Evolutionary conservation across 2,329 filamentous ascomycete genomes (phyloP).

Genomic region (Colletotrichum sp.): DNA sequence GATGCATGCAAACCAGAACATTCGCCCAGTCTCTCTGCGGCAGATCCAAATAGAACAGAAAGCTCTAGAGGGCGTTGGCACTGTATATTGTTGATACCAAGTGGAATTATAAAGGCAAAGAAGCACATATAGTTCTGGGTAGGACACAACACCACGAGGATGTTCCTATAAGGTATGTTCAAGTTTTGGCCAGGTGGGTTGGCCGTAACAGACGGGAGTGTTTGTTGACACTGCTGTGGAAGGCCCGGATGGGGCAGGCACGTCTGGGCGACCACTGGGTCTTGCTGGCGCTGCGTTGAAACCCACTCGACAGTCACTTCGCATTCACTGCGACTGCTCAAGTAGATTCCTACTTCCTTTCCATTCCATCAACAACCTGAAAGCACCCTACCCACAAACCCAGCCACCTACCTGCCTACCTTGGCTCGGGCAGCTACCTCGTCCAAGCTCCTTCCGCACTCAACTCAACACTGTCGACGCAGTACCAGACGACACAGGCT

Average conservation of each 20-base stretch:
- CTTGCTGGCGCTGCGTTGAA: neutral
- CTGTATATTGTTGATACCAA: neutral
- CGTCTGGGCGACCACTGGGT: neutral
- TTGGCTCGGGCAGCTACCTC: neutral
- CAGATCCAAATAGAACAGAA: constrained; percentile 35
- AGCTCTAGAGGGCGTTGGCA: constrained; percentile 24
- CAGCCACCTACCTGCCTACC: neutral
- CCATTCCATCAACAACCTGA: neutral
- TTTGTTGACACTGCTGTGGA: neutral
- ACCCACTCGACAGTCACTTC: neutral
- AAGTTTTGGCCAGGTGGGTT: too few species aligned
- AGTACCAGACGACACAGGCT: neutral
- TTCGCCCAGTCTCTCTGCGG: constrained; percentile 37
- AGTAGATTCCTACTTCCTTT: neutral
- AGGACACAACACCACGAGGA: too few species aligned
- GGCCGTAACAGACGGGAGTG: too few species aligned
- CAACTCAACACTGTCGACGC: neutral
- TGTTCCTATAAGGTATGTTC: too few species aligned
- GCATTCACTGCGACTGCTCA: neutral
- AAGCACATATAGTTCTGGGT: too few species aligned
- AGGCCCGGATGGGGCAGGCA: neutral
- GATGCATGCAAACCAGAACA: constrained; percentile 30
- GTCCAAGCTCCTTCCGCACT: neutral
- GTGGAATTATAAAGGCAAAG: too few species aligned
- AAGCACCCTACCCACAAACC: neutral